Evolutionary conservation across 805 yeast genomes (phyloP), one percentile per base, ranked within the genome.

Genomic region (Candida vaughaniae): DNA sequence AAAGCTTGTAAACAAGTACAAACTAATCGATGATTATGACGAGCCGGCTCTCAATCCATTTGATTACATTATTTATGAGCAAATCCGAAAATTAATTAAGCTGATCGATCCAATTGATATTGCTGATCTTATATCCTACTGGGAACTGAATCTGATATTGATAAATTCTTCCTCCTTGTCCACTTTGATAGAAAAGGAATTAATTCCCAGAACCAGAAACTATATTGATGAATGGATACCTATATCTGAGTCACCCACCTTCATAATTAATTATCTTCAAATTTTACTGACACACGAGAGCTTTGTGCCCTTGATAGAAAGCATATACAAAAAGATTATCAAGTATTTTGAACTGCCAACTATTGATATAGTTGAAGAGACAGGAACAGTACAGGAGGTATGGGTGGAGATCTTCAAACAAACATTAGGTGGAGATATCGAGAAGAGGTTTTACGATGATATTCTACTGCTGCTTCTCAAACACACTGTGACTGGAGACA

Each of bases 191-290:
- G 34, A 42, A 4, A 55, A 55, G 5, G 37, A 47, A 4, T 31
- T 58, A 2, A n/a, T 49, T 2, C 62, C 64, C 3, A 41, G 28
- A 15, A 31, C 56, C 8, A 20, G 29, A 1, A 15, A 38, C 3
- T 18, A 36, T 14, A 31, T 53, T 3, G 27, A 29, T 4, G 20
- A 33, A 11, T 56, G 60, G 61, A 16, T n/a, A 2, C 55, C 58
- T 4, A 36, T 25, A 6, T 15, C 29, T 2, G 20, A 20, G 3
- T 37, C 47, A 19, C 58, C 46, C 12, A 31, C 49, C 9, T 38
- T 30, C 25, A 26, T 56, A 11, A 40, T 57, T 1, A 59, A 57
- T 35, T 58, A 51, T 30, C 39, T 55, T 3, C 32, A 48, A 14
- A 31, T 51, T 1, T 38, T 51, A 5, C 38, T 48, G 2, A 31